Evolutionary conservation across 352 stramenopile genomes (phyloP).

Genomic region (Phytophthora nicotianae): DNA sequence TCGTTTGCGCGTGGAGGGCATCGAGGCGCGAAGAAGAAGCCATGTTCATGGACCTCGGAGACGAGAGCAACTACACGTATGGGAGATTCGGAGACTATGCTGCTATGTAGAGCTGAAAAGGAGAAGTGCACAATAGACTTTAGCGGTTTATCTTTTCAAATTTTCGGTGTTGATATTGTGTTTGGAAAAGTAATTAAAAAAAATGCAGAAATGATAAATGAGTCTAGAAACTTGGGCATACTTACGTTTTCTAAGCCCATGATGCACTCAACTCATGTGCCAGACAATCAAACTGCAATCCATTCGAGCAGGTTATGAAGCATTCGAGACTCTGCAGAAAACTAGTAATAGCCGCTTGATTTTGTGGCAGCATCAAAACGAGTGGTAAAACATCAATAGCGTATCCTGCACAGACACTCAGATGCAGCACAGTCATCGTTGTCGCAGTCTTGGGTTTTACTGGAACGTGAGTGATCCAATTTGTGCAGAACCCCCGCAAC

Average conservation of each 20-base stretch:
- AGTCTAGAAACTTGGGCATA: too few relatives aligned
- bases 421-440: conserved; percentile 1
- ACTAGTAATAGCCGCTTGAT: background rate
- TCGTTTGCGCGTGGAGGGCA: conserved; percentile 39
- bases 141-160: background rate
- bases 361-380: conserved; percentile 19
- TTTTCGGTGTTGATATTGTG: too few relatives aligned
- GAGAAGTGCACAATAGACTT: conserved; percentile 11
- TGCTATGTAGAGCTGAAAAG: conserved; percentile 40
- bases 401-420: conserved; percentile 11
- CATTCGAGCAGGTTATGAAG: conserved; percentile 10
- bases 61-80: conserved; percentile 40
- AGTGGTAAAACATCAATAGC: conserved; percentile 11
- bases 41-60: conserved; percentile 49
- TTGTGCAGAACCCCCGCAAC: conserved; percentile 8
- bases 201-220: too few relatives aligned
- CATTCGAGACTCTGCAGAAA: conserved; percentile 9
- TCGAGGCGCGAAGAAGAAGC: conserved; percentile 38
- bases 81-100: conserved; percentile 45
- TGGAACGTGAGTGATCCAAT: conserved; percentile 13
- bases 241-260: too few relatives aligned
- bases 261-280: conserved; percentile 6
- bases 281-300: conserved; percentile 17
- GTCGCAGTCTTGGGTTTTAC: background rate
- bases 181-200: too few relatives aligned